Evolutionary conservation across 192 early-diverging fungal species (phyloP).

Genomic region (Diversispora epigaea): DNA sequence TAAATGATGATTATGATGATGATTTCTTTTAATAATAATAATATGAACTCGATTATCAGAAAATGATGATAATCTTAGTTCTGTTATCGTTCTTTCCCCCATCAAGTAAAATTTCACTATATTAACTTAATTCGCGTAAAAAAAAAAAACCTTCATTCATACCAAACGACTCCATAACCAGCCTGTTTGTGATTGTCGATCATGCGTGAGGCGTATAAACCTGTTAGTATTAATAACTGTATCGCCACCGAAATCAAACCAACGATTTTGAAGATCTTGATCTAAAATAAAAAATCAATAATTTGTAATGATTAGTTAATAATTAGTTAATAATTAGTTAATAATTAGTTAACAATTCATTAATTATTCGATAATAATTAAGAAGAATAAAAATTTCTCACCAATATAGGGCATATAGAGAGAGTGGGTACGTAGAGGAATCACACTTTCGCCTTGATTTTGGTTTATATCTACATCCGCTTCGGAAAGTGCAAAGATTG

Average conservation of each 20-base stretch:
- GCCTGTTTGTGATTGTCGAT: constrained; percentile 76
- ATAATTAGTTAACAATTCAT: background rate
- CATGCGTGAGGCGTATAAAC: constrained; percentile 83
- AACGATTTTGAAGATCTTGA: constrained; percentile 76
- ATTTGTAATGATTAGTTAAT: background rate
- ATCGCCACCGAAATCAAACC: constrained; percentile 96
- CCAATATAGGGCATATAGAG: constrained; percentile 60
- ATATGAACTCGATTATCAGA: no score
- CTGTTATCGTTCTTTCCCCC: no score
- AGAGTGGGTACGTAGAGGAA: constrained; percentile 50
- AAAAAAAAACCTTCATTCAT: constrained; percentile 26
- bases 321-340: constrained; percentile 1
- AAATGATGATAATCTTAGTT: no score
- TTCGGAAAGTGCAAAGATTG: background rate
- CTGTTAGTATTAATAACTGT: constrained; percentile 84
- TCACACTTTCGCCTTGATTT: constrained; percentile 21
- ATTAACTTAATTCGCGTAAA: background rate
- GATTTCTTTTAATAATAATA: no score
- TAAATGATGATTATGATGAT: no score
- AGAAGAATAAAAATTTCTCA: constrained; percentile 26
- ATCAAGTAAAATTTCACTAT: no score
- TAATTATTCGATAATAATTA: no score
- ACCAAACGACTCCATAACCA: constrained; percentile 76
- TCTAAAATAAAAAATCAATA: constrained; percentile 41
- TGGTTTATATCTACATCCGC: background rate